Base-by-base conservation (phyloP, 1,284 basidiomycete genomes). In the Lentinus polychrous region DNA sequence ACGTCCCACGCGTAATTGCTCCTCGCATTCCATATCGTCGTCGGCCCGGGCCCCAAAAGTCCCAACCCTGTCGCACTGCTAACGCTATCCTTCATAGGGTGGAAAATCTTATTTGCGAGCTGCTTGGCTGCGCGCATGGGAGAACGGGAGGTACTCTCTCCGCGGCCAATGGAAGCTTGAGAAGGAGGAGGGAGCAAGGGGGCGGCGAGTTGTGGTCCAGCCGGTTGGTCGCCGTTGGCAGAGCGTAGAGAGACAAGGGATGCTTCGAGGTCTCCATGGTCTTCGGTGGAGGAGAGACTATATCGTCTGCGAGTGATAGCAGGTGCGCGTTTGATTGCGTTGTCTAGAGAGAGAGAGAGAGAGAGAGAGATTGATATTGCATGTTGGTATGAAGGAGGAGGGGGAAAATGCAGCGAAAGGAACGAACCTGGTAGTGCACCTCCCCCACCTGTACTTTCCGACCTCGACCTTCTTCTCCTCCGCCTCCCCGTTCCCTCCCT, bases 1-100 rank as follows among this genome's bases (percentile, higher is more conserved):
- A 87, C 81, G 61, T 98, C 94, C 63, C 83, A 86, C 3, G 92
- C 94, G 56, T 91, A 94, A 65, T 92, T 87, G 40, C 81, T 79
- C 52, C 78, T 81, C 27, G 89, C 78, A 2, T 79, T 90, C 93
- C 94, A 98, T 15, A 93, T 74, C 10, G 73, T 78, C 44, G 78
- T 76, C 12, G 52, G 60, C 20, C 52, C 3, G 51, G 51, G 15
- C n/a, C n/a, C n/a, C n/a, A n/a, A n/a, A 53, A 51, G 2, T 67
- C n/a, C n/a, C n/a, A n/a, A n/a, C n/a, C n/a, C n/a, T n/a, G n/a
- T 57, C 8, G 79, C 78, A 0, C 27, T 27, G 5, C 73, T 66
- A 22, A 78, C 62, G 52, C 74, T 83, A 53, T 79, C 78, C 48
- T 63, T 75, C 58, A 79, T 65, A n/a, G n/a, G n/a, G n/a, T n/a